Conservation (phyloP, 2,329 filamentous ascomycete genomes). For the Penicillium thymicola region DNA sequence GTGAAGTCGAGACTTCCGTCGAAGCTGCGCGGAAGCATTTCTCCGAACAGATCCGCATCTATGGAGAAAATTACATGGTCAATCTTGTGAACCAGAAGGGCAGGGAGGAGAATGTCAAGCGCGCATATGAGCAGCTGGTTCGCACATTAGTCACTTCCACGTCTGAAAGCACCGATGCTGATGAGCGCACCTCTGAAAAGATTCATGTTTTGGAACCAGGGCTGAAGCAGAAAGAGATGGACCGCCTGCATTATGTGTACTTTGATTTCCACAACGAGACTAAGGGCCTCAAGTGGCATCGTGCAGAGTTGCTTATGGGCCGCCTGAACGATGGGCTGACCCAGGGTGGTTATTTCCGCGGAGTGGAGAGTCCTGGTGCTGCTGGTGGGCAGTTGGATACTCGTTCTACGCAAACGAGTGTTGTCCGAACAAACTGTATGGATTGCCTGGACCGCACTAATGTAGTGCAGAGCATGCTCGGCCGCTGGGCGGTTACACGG, state of each 20-base stretch:
- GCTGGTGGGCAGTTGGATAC: constrained; percentile 71
- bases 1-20: constrained; percentile 75
- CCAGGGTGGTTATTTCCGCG: constrained; percentile 87
- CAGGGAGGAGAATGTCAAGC: constrained; percentile 82
- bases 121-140: constrained; percentile 89
- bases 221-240: constrained; percentile 62
- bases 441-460: constrained; percentile 98
- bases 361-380: constrained; percentile 75
- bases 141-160: constrained; percentile 69
- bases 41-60: constrained; percentile 85
- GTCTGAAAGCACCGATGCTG: constrained; percentile 62
- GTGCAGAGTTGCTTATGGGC: constrained; percentile 81
- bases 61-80: constrained; percentile 95
- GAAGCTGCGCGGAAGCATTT: constrained; percentile 83
- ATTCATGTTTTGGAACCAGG: constrained; percentile 71
- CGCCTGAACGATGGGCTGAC: constrained; percentile 72
- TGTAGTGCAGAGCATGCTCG: constrained; percentile 96
- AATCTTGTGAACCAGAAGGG: constrained; percentile 97
- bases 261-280: constrained; percentile 99
- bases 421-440: constrained; percentile 98
- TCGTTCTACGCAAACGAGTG: constrained; percentile 76
- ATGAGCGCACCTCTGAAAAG: constrained; percentile 70
- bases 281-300: constrained; percentile 90
- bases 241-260: constrained; percentile 91
- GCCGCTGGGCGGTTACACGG: constrained; percentile 80